Evolutionary conservation across 2,329 filamentous ascomycete genomes (phyloP), one percentile per base, ranked within the genome.

Genomic region (Pyricularia sp.): DNA sequence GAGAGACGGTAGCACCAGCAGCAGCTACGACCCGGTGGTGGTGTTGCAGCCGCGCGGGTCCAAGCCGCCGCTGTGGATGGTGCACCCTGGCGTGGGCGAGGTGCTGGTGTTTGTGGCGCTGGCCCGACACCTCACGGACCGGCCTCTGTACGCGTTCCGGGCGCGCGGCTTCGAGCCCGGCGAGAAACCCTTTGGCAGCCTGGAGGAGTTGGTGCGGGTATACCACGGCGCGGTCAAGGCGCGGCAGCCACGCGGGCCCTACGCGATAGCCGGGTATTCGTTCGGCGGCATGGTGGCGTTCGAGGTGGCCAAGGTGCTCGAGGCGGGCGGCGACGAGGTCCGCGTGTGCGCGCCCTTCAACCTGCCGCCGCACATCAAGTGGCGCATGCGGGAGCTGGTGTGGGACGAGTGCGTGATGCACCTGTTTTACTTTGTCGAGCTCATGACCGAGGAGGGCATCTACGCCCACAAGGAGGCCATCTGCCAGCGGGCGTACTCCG

Each of bases 231-330:
- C 79, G 0, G 80, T 87, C 55, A 77, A 77, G n/a, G 28, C 68
- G 4, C 70, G 69, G 0, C 84, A 87, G 69, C 83, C 84, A 0
- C 17, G 74, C 0, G 84, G 85, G 0, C 84, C 84, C 0, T 87
- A 87, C 70, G 81, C 81, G 0, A 73, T 87, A 0, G 81, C 81
- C 0, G 84, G 85, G 0, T 86, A 86, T 72, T 81, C 77, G 5
- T 85, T 81, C 71, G 84, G 85, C 1, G 71, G 77, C 0, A 84
- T 84, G 73, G 69, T 86, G 0, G 81, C 83, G 0, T 87, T 85
- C 69, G 84, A 86, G 72, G 73, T 83, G 0, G 76, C 79, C 14
- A 86, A 86, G 73, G 36, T 70, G 1, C 77, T 86, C 11, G 79
- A 85, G 66, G 61, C 58, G 0, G 68, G 74, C 2, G 78, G 77